These are phyloP conservation scores for Phytophthora pinifolia DNA, from an alignment of 352 stramenopile species.

Conservation along the genomic window DNA sequence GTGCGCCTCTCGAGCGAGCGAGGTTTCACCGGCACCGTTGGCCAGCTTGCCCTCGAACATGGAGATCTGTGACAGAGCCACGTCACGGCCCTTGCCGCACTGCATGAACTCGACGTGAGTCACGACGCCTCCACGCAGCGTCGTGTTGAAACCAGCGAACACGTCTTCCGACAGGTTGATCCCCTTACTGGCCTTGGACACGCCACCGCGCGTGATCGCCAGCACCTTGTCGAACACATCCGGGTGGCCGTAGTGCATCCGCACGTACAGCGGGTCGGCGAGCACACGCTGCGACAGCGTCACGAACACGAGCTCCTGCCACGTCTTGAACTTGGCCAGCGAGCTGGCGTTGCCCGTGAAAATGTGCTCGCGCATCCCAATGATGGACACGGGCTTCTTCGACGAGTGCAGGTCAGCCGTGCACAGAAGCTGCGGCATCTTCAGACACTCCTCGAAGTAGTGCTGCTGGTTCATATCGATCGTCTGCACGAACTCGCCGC, in stretches of 20 bases:
- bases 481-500: constrained; percentile 85
- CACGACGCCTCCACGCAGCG: constrained; percentile 69
- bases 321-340: constrained; percentile 84
- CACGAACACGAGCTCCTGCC: constrained; percentile 85
- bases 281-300: constrained; percentile 83
- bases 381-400: constrained; percentile 75
- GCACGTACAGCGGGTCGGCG: constrained; percentile 67
- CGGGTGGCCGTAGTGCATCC: constrained; percentile 86
- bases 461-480: constrained; percentile 91
- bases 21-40: constrained; percentile 82
- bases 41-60: constrained; percentile 88
- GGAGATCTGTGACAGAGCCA: constrained; percentile 83
- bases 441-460: constrained; percentile 87
- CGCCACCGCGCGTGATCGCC: constrained; percentile 67
- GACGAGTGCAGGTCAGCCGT: constrained; percentile 70
- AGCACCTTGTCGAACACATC: constrained; percentile 86
- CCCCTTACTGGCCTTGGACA: constrained; percentile 81
- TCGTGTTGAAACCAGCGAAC: constrained; percentile 83
- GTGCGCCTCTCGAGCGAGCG: constrained; percentile 72
- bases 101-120: constrained; percentile 89
- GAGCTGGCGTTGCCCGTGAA: constrained; percentile 86
- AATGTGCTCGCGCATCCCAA: constrained; percentile 88
- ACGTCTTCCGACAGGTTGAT: constrained; percentile 89
- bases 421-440: constrained; percentile 81
- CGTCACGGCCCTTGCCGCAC: constrained; percentile 84